Conservation (phyloP, 2,329 filamentous ascomycete species). For the Raffaelea albimanens region DNA sequence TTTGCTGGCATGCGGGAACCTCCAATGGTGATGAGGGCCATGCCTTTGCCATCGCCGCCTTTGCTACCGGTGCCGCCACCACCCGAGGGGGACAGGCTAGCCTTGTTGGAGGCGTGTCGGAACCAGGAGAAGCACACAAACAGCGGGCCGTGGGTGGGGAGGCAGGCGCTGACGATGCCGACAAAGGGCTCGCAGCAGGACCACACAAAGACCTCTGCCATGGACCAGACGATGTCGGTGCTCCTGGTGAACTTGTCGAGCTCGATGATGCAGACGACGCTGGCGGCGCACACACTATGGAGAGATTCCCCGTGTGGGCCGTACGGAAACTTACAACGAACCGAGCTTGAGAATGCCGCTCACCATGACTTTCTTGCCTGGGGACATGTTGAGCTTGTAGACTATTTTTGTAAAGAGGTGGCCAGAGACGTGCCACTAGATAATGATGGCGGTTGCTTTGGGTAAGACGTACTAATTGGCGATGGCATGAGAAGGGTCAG, state of each 20-base stretch:
- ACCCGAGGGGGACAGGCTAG: not conserved
- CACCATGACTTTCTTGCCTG: constrained; percentile 1
- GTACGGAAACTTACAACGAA: constrained; percentile 1
- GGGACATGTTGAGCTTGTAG: not conserved
- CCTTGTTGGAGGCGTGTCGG: not conserved
- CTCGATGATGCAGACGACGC: not conserved
- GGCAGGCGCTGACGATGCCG: constrained; percentile 1
- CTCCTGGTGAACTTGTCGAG: not conserved
- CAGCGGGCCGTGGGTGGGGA: not conserved
- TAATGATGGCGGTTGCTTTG: too few species aligned
- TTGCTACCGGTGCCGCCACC: not conserved
- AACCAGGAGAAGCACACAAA: not conserved
- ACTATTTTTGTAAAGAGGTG: too few species aligned
- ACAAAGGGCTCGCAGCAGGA: constrained; percentile 1
- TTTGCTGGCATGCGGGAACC: too few species aligned
- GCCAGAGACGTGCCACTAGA: too few species aligned
- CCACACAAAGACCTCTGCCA: constrained; percentile 3
- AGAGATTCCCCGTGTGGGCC: not conserved
- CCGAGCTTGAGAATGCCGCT: not conserved
- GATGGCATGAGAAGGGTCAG: too few species aligned
- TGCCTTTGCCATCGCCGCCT: too few species aligned
- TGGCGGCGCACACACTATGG: not conserved
- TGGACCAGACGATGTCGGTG: constrained; percentile 1
- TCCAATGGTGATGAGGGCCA: too few species aligned
- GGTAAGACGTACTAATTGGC: too few species aligned